Base-by-base conservation (phyloP, 805 yeast species). In the Candida chilensis region DNA sequence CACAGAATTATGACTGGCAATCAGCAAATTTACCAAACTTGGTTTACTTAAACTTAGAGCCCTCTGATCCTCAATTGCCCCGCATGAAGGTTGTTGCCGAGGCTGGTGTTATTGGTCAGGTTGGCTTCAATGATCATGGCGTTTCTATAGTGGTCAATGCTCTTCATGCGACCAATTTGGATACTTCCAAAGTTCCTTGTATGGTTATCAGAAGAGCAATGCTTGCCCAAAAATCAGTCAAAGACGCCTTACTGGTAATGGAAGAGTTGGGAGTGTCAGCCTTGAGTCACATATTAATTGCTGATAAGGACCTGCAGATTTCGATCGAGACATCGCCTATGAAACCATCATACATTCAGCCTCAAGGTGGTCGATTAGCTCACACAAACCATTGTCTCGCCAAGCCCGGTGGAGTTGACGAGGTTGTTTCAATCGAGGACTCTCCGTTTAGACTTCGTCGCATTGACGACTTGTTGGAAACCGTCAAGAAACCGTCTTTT, bases 1-100 rank as follows among this genome's bases (percentile, higher is more conserved):
- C 32, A 5, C 37, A 35, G 17, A 35, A 35, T 24, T 35, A 29
- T 26, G 37, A 35, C 17, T 35, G 37, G 37, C 37, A 35, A 24
- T 16, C 26, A 17, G 27, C 16, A 4, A 16, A 27, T n/a, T 11
- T 27, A 16, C 27, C 21, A 3, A 32, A 32, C 16, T 15, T 35
- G 16, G 35, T 35, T 4, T 27, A 25, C 17, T 20, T 35, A 18
- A 29, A 35, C 28, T 12, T 35, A 20, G 35, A 35, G 10, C 35
- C 35, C 6, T 18, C 35, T n/a, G 37, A 35, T 22, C 21, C 20
- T 5, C 15, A 27, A 7, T 16, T 29, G 12, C 37, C 37, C 3
- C 26, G 31, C 9, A 27, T 30, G 13, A 35, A 32, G 29, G 33
- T 35, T 6, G 29, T 35, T 8, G 35, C 33, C 9, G 37, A 35